Percentiles rank a stretch among this genome's conserved stretches.
Evolutionary conservation across 495 filamentous ascomycete species (phyloP).

Genomic region (Patellaria atrata): DNA sequence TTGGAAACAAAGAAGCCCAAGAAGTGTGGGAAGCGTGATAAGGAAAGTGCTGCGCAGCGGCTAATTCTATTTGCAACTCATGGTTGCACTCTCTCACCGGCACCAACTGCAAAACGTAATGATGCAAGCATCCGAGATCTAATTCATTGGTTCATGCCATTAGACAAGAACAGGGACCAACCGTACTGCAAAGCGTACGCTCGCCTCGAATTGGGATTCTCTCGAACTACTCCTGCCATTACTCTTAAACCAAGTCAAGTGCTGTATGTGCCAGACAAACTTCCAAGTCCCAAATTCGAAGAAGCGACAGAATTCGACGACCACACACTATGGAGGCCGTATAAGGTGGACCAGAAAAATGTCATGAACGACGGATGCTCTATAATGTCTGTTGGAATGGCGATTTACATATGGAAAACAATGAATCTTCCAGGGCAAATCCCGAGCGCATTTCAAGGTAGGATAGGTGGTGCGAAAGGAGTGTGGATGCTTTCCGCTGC

Average conservation of each 20-base stretch:
- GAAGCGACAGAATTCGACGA: constrained; percentile 22
- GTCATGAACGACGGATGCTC: constrained; percentile 28
- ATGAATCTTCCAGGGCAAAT: constrained; percentile 22
- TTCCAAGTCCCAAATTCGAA: constrained; percentile 18
- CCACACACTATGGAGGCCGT: constrained; percentile 6
- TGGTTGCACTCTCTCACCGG: constrained; percentile 6
- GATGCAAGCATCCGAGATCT: constrained; percentile 8
- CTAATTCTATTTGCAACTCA: constrained; percentile 18
- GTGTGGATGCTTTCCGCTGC: constrained; percentile 64
- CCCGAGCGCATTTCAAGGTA: constrained; percentile 65
- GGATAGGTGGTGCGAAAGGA: constrained; percentile 77
- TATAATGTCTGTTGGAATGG: constrained; percentile 18
- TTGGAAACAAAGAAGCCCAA: constrained; percentile 17
- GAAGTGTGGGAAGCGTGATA: constrained; percentile 4
- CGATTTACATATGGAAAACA: constrained; percentile 11
- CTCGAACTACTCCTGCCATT: constrained; percentile 16
- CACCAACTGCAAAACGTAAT: background rate
- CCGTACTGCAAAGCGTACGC: constrained; percentile 25
- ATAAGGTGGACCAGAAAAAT: background rate
- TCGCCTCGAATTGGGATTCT: constrained; percentile 24
- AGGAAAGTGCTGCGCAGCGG: constrained; percentile 6
- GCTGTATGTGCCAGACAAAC: constrained; percentile 11
- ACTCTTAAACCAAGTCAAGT: constrained; percentile 21
- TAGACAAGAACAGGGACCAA: constrained; percentile 19
- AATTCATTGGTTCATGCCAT: constrained; percentile 24